These are phyloP conservation scores for Fonsecaea multimorphosa DNA, from an alignment of 2,329 filamentous ascomycete species.

Conservation along the genomic window DNA sequence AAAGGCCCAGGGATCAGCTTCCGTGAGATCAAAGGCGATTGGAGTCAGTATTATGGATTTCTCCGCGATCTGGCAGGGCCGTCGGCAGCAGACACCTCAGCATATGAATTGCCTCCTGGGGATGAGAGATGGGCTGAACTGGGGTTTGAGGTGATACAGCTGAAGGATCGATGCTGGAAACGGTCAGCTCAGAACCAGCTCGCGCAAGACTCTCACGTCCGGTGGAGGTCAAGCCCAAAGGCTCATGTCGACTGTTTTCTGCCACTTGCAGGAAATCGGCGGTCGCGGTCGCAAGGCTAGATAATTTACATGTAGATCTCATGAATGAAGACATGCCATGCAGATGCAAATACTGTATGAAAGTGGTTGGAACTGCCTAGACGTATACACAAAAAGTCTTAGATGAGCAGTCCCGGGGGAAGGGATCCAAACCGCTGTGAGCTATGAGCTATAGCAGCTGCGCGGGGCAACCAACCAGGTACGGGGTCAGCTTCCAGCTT, in stretches of 20 bases:
- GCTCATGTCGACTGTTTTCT: no score
- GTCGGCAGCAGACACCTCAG: slow-evolving; percentile 47
- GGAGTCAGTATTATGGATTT: slow-evolving; percentile 49
- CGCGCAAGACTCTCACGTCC: not conserved
- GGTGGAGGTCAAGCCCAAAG: not conserved
- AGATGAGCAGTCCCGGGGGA: no score
- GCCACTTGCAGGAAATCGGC: not conserved
- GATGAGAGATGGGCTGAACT: slow-evolving; percentile 10
- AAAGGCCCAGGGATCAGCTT: slow-evolving; percentile 37
- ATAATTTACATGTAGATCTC: not conserved
- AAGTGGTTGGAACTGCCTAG: not conserved
- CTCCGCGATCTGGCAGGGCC: slow-evolving; percentile 52
- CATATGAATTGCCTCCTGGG: slow-evolving; percentile 47
- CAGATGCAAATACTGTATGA: not conserved
- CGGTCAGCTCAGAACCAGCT: slow-evolving; percentile 12
- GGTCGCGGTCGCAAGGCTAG: not conserved
- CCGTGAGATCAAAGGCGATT: slow-evolving; percentile 45
- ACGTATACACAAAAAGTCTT: no score
- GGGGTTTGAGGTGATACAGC: slow-evolving; percentile 10
- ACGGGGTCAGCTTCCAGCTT: not conserved
- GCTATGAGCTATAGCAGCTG: no score
- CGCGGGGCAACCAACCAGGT: not conserved
- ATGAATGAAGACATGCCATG: not conserved
- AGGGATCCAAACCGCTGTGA: no score
- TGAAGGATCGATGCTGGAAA: slow-evolving; percentile 8